Base-by-base conservation (phyloP, 2,329 filamentous ascomycete species). In the Basipetospora chlamydospora region DNA sequence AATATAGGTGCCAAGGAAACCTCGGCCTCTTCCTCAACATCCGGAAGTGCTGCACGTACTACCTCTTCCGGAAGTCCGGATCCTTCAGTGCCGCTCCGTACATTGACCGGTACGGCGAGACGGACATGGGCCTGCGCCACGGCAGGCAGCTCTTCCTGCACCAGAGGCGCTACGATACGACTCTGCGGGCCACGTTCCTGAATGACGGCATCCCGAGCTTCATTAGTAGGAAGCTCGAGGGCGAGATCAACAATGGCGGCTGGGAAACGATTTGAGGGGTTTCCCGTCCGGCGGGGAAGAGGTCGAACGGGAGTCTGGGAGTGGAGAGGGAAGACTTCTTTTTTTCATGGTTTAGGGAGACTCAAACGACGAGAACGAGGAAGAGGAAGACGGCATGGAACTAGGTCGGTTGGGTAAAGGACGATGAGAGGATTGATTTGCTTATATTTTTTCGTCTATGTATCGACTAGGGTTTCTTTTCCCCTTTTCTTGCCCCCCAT, bases 21-120 rank as follows among this genome's bases (percentile, higher is more conserved):
- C 77, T 93, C 33, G 90, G 90, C n/a, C 64, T 95, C 23, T 96
- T 92, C 61, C 80, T 98, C 56, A 94, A 93, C 55, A 88, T 98
- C 47, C 81, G 90, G 46, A 96, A 96, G 62, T 96, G 92, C 61
- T 84, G 80, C 46, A 77, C 93, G 28, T 74, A 93, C 41, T 93
- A 93, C 56, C 64, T 93, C 38, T 86, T 94, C 59, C 75, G 79
- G 41, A 65, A 68, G 22, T 81, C 82, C 32, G 90, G 90, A 26
- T 86, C 81, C 18, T 98, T 81, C 63, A 78, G 80, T 44, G 72
- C 79, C 28, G 88, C 90, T 4, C 90, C 90, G 1, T 98, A 96
- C 56, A 79, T 96, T 44, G 90, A 98, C 57, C 81, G 83, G 52
- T 92, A 95, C 53, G 92, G 92, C 45, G 90, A 98, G 65, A 82